A percentile compares a stretch with the other conserved stretches of the same genome.
Conservation (phyloP, 1,139 yeast species). For the Magnusiomyces sp. region DNA sequence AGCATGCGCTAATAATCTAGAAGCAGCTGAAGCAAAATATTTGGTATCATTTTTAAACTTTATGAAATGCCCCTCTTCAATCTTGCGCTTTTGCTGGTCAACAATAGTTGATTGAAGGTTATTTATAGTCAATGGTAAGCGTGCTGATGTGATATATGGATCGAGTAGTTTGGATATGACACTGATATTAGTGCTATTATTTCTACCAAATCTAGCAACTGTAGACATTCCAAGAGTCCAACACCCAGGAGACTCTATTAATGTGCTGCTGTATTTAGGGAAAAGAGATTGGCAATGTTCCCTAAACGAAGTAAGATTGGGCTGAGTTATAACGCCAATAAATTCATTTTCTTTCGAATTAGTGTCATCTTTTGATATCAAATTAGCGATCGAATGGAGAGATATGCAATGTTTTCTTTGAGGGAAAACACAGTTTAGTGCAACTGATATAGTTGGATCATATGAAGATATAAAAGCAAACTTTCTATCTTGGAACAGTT, state of each 20-base stretch:
- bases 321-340: no score
- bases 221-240: constrained; percentile 1
- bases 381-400: background rate
- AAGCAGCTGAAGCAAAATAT: constrained; percentile 1
- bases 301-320: no score
- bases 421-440: background rate
- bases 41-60: background rate
- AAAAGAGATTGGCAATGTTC: no score
- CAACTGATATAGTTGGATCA: background rate
- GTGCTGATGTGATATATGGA: background rate
- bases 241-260: background rate
- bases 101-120: constrained; percentile 1
- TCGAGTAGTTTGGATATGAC: background rate
- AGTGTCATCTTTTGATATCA: no score
- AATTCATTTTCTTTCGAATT: no score
- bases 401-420: background rate
- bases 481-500: background rate
- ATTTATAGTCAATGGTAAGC: constrained; percentile 1
- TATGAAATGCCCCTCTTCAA: background rate
- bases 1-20: constrained; percentile 1
- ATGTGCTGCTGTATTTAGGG: no score
- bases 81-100: background rate
- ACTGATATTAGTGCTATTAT: background rate
- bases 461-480: background rate
- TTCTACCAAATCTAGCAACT: background rate